Conservation (phyloP, 2,329 filamentous ascomycete genomes). For the Nigrograna mackinnonii region DNA sequence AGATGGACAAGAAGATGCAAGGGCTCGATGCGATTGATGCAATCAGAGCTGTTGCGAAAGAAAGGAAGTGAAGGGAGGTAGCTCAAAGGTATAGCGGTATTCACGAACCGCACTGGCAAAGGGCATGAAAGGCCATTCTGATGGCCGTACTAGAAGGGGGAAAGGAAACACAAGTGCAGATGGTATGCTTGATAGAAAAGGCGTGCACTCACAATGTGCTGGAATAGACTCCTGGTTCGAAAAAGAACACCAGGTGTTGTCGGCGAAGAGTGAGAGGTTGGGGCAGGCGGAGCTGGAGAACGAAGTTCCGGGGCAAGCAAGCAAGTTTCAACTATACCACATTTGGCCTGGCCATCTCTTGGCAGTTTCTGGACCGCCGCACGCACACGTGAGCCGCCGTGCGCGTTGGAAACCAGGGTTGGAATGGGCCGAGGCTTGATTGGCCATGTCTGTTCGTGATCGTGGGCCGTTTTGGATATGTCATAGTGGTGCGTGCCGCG, state of each 20-base stretch:
- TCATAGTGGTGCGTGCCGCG: no score
- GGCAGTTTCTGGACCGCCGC: no score
- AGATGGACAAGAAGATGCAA: slow-evolving; percentile 28
- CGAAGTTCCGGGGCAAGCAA: background rate
- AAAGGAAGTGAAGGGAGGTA: slow-evolving; percentile 32
- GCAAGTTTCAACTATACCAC: no score
- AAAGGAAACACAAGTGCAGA: slow-evolving; percentile 26
- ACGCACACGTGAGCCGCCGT: no score
- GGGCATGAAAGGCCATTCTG: slow-evolving; percentile 33
- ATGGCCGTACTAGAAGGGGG: slow-evolving; percentile 35
- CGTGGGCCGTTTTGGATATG: no score
- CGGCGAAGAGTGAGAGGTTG: slow-evolving; percentile 9
- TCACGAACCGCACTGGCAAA: slow-evolving; percentile 30
- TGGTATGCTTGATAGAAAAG: slow-evolving; percentile 15
- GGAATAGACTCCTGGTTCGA: slow-evolving; percentile 17
- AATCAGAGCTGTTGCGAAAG: slow-evolving; percentile 30
- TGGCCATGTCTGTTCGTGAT: no score
- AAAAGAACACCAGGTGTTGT: slow-evolving; percentile 23
- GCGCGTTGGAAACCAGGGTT: no score
- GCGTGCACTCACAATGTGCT: slow-evolving; percentile 42
- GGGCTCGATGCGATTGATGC: slow-evolving; percentile 35
- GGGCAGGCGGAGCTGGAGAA: slow-evolving; percentile 21
- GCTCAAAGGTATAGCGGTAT: slow-evolving; percentile 31
- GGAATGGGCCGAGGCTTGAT: no score
- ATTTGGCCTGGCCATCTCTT: no score